phyloP scores from a whole-genome alignment of 192 early-diverging fungal genomes.

The Coemansia sp. region DNA sequence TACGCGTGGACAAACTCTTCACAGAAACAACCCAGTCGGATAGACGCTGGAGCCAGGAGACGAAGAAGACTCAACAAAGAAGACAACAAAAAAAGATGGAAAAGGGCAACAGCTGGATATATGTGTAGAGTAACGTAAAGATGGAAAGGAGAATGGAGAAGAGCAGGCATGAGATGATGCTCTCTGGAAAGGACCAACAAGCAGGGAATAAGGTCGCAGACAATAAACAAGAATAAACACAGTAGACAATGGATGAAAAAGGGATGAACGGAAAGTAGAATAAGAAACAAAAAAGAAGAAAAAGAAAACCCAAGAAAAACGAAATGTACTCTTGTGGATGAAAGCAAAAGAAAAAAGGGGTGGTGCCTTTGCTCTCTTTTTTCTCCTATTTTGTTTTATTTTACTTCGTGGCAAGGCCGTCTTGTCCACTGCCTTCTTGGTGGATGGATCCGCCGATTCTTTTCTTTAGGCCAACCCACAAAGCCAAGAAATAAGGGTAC shows the following conservation, averaged over 20 bases:
- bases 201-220: neutral
- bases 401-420: too few species aligned
- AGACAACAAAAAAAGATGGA: constrained; percentile 6
- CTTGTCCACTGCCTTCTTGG: too few species aligned
- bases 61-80: constrained; percentile 7
- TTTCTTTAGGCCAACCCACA: too few species aligned
- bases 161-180: neutral
- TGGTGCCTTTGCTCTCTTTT: too few species aligned
- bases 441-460: too few species aligned
- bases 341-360: too few species aligned
- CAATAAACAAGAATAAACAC: neutral
- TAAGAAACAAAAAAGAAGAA: constrained; percentile 2
- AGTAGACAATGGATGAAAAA: neutral
- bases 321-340: neutral
- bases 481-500: too few species aligned
- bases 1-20: neutral
- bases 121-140: neutral
- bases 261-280: neutral
- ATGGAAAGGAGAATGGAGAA: too few species aligned
- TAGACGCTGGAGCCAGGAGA: neutral
- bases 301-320: neutral
- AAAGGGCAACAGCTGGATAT: neutral
- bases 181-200: neutral
- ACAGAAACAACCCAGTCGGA: neutral
- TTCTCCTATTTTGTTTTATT: too few species aligned